Percentiles rank a stretch among this genome's conserved stretches.
phyloP scores from a whole-genome alignment of 1,284 basidiomycete species.

The Phaffia rhodozyma region DNA sequence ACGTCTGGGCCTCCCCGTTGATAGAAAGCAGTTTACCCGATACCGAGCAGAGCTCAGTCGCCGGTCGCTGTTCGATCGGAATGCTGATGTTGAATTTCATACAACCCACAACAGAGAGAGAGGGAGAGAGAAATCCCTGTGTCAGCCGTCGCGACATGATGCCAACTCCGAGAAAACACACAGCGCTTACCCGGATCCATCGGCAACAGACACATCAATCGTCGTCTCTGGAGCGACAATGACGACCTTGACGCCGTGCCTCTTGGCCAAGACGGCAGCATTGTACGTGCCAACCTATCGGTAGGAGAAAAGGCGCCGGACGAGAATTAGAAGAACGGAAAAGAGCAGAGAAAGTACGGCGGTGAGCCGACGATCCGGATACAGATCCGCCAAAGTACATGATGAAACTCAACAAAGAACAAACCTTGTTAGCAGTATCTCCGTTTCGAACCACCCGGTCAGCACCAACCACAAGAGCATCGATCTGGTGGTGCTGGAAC shows the following conservation, averaged over 20 bases:
- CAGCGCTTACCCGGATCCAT: constrained; percentile 52
- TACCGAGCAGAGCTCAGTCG: constrained; percentile 72
- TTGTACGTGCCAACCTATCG: constrained; percentile 75
- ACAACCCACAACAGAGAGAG: neutral
- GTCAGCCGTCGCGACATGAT: neutral
- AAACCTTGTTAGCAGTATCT: constrained; percentile 83
- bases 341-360: neutral
- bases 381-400: constrained; percentile 16
- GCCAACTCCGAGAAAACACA: no score
- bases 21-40: constrained; percentile 58
- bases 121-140: neutral
- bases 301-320: constrained; percentile 7
- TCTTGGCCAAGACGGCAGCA: constrained; percentile 70
- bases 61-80: constrained; percentile 78
- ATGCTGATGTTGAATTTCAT: constrained; percentile 45
- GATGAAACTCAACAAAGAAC: constrained; percentile 13
- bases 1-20: constrained; percentile 32
- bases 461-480: constrained; percentile 75
- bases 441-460: constrained; percentile 79
- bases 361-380: constrained; percentile 17
- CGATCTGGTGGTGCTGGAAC: constrained; percentile 72
- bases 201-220: constrained; percentile 62
- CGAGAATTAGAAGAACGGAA: neutral
- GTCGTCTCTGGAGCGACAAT: constrained; percentile 83
- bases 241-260: constrained; percentile 75